phyloP scores from a whole-genome alignment of 179 eudicot genomes.

The Beta corolliflora region DNA sequence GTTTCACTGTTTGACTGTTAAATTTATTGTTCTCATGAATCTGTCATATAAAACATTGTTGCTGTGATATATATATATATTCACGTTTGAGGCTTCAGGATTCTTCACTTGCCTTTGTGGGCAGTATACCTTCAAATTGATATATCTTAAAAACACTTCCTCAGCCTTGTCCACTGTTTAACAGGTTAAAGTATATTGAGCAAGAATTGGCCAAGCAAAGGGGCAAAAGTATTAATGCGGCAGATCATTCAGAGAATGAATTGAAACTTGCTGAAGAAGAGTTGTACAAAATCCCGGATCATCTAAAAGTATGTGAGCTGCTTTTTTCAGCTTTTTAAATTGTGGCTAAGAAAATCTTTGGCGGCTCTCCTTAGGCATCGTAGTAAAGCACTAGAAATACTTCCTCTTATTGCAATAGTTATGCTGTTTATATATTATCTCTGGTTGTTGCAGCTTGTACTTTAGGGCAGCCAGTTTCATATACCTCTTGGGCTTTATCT shows the following conservation, averaged over 20 bases:
- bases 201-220: slow-evolving; percentile 93
- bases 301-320: slow-evolving; percentile 70
- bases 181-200: slow-evolving; percentile 88
- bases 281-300: slow-evolving; percentile 88
- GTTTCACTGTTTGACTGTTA: neutral
- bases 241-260: slow-evolving; percentile 65
- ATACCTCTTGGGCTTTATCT: neutral
- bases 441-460: neutral
- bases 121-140: neutral
- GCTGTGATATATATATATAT: too few relatives aligned
- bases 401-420: neutral
- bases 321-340: neutral
- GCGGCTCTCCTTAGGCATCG: neutral
- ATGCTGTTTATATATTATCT: too few relatives aligned
- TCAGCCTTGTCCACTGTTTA: slow-evolving; percentile 22
- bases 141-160: neutral
- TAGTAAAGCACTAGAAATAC: neutral
- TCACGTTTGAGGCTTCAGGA: neutral
- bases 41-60: too few relatives aligned
- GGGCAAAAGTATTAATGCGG: slow-evolving; percentile 59
- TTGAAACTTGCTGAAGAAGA: slow-evolving; percentile 85
- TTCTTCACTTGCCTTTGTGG: neutral
- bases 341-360: neutral
- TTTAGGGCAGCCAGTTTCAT: neutral
- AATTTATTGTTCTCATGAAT: neutral